Evolutionary conservation across 257 asterid species (phyloP), one percentile per base, ranked within the genome.

Genomic region (Fraxinus americana): DNA sequence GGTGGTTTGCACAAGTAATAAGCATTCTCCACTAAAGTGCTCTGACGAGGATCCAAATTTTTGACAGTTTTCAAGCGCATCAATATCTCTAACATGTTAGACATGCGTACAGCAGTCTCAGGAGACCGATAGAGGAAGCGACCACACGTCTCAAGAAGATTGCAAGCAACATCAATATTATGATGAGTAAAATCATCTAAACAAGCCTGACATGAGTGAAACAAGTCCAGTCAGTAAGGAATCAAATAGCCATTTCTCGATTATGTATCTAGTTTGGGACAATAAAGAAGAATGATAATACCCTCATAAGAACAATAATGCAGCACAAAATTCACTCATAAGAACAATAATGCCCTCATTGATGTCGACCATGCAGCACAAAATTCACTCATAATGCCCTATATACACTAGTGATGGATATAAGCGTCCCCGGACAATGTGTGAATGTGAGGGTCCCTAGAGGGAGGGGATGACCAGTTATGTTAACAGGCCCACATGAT

Each of bases 91-190:
- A 96, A 86, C 99, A 96, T 96, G 89, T 93, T 96, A 16, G 97
- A 88, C 98, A 96, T 96, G 71, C 98, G 97, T 43, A 93, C 81
- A 67, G 90, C 79, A 67, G 98, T 96, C 85, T 96, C 98, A 66
- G 97, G 96, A 79, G 99, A 90, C 57, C 99, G 98, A 84, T 92
- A 92, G 70, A 96, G 97, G 85, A 88, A 96, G 80, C 97, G 99
- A 68, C 99, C 99, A 85, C 99, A 93, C 5, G 97, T 96, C 92
- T 96, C 99, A 59, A 96, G 96, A 77, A 96, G 99, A 89, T 96
- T 96, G 92, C 98, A 96, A 69, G 98, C 98, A 48, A 92, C 98
- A 77, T 96, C 99, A 74, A 96, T 88, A 76, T 92, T 96, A 86
- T 96, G 99, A 85, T 96, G 98, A 71, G 95, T 87, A 88, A 93